Evolutionary conservation across 768 basidiomycete genomes (phyloP), one percentile per base, ranked within the genome.

Genomic region (Hydnum rufescens): DNA sequence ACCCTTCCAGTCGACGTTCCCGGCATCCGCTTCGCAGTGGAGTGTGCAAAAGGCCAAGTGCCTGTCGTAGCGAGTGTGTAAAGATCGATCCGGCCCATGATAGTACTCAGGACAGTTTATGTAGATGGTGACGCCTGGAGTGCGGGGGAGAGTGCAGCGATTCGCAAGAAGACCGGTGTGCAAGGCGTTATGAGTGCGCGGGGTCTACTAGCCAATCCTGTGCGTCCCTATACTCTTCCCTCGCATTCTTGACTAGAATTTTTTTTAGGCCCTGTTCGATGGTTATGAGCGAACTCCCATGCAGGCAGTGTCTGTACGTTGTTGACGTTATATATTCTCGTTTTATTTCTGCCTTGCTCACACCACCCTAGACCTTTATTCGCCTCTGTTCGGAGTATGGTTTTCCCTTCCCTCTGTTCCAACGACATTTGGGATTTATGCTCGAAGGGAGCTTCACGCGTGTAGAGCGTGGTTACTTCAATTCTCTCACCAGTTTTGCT

Each of bases 171-270:
- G 52, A 68, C 67, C 8, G 66, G 67, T 0, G 69, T 67, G 0
- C 55, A 61, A 25, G 70, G 69, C 2, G 69, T 70, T 2, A 73
- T 73, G 71, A 69, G 63, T 48, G 71, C 70, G 0, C 57, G 71
- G 13, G 71, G 71, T 0, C 51, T 73, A 52, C 57, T 73, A 30
- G 71, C 68, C 1, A 73, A 73, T 55, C 66, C 66, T 6, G 65
- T 63, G 18, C 23, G 63, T 55, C 34, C 3, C 3, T 42, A 4
- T 3, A 19, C 42, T 25, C n/a, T 25, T 30, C 25, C 28, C 3
- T 2, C 18, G 28, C 43, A 42, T 53, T 55, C 18, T 49, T 26
- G 4, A 19, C 8, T 18, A 26, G 13, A 2, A 4, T 4, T 13
- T 4, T n/a, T 55, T 57, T 53, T 58, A 68, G 58, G 67, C 68